A percentile compares a stretch with the other conserved stretches of the same genome.
phyloP scores from a whole-genome alignment of 2,329 filamentous ascomycete genomes.

The Colletotrichum brevisporum region DNA sequence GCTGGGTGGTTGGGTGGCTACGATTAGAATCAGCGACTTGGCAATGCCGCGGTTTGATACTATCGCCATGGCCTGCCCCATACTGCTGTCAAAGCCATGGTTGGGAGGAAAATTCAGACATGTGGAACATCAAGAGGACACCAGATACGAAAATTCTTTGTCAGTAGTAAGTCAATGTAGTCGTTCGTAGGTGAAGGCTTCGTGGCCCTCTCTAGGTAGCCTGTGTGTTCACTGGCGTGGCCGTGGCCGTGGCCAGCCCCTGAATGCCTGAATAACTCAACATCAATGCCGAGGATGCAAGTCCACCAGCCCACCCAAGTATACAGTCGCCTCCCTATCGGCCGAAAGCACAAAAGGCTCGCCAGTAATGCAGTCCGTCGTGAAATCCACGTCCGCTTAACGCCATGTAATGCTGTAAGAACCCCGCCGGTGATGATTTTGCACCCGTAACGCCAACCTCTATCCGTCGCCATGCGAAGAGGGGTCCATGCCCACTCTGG shows the following conservation, averaged over 20 bases:
- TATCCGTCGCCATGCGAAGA: constrained; percentile 18
- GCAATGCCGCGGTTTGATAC: too few species aligned
- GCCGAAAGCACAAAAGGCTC: constrained; percentile 8
- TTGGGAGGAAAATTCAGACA: too few species aligned
- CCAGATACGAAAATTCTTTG: not conserved
- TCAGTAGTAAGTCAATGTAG: constrained; percentile 2
- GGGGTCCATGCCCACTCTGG: constrained; percentile 13
- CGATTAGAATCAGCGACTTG: too few species aligned
- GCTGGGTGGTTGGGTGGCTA: too few species aligned
- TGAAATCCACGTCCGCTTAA: constrained; percentile 27
- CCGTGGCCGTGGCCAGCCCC: not conserved
- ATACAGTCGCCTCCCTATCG: not conserved
- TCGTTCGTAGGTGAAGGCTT: constrained; percentile 3
- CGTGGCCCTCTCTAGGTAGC: not conserved
- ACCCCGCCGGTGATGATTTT: constrained; percentile 10
- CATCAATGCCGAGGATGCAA: not conserved
- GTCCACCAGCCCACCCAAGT: not conserved
- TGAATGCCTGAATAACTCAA: not conserved
- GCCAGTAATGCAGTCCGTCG: constrained; percentile 14
- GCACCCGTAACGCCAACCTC: constrained; percentile 27
- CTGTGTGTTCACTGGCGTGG: not conserved
- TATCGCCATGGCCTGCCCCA: too few species aligned
- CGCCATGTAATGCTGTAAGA: constrained; percentile 41
- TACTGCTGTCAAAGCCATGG: too few species aligned
- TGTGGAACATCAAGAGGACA: too few species aligned